Base-by-base conservation (phyloP, 306 rosid species). In the Corylus avellana region DNA sequence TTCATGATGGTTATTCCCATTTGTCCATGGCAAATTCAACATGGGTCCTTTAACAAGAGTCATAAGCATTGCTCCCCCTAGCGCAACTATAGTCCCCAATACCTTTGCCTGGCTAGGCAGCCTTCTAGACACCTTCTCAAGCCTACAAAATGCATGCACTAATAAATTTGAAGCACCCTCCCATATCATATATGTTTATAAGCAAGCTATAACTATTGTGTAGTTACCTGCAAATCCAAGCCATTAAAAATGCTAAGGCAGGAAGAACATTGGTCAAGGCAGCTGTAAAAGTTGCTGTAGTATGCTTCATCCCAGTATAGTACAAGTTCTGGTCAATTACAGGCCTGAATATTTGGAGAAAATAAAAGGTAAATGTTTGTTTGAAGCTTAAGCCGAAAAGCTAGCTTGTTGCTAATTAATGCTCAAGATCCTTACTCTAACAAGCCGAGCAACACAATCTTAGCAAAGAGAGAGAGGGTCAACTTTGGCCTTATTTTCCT, bases 261-360 rank as follows among this genome's bases (percentile, higher is more conserved):
- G 92, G 92, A 78, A 87, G 74, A 74, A 90, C 67, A 85, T 88
- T 88, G 87, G 42, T 14, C 87, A 90, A 72, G n/a, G 94, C 86
- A 6, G 85, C 6, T n/a, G 90, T 29, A 59, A 83, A 87, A 70
- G 91, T 80, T 70, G 94, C 92, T 25, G 94, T 75, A 53, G 91
- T 88, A 27, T 69, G 55, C 83, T 85, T 90, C 88, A 89, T 76
- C 50, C 92, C 94, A 0, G 81, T 57, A 32, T 85, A 85, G 79
- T 44, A 79, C 86, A 90, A 56, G 88, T 87, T 90, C 76, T 89
- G 92, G 63, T 87, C 91, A 1, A 90, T 78, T 29, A 85, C 92
- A 8, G 92, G 91, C 82, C 94, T 88, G 76, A 68, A 27, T 2
- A 37, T 37, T 42, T 13, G 22, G 13, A 32, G 7, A 27, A 79